These are phyloP conservation scores for Vachellia pachyceras DNA, from an alignment of 306 rosid genomes.

Conservation along the genomic window DNA sequence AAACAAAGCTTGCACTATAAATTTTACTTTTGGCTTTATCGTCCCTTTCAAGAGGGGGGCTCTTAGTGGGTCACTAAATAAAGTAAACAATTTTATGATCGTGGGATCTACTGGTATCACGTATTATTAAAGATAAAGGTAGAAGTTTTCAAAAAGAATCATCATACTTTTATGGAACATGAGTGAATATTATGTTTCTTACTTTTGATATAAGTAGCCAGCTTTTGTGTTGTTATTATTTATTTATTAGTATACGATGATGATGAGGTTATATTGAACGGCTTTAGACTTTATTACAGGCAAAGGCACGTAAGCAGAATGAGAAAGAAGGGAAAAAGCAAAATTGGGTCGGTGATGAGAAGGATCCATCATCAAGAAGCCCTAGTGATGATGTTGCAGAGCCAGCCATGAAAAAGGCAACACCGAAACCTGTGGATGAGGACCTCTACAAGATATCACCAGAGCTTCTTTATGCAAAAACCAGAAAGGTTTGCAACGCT, in stretches of 20 bases:
- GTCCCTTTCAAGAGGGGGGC: not conserved
- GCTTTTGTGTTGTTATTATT: too few species aligned
- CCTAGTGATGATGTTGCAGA: constrained; percentile 26
- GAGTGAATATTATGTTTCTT: not conserved
- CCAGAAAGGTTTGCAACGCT: constrained; percentile 63
- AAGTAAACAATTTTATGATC: not conserved
- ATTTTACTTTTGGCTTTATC: not conserved
- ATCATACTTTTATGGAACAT: not conserved
- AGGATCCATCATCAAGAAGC: constrained; percentile 37
- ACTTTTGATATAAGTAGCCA: not conserved
- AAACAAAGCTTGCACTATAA: not conserved
- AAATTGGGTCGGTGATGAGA: constrained; percentile 51
- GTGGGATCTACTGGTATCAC: constrained; percentile 13
- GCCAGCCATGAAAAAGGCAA: constrained; percentile 41
- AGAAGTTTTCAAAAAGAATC: not conserved
- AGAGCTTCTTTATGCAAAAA: constrained; percentile 56
- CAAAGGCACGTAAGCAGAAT: constrained; percentile 48
- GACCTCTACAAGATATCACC: constrained; percentile 88
- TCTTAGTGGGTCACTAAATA: not conserved
- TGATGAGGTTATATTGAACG: constrained; percentile 13
- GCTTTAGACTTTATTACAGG: constrained; percentile 51
- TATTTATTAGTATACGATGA: not conserved
- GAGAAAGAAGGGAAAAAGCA: constrained; percentile 62
- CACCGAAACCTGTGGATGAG: constrained; percentile 78
- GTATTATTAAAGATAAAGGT: not conserved